These are phyloP conservation scores for Filobasidium wieringae DNA, from an alignment of 768 basidiomycete species.

Conservation along the genomic window DNA sequence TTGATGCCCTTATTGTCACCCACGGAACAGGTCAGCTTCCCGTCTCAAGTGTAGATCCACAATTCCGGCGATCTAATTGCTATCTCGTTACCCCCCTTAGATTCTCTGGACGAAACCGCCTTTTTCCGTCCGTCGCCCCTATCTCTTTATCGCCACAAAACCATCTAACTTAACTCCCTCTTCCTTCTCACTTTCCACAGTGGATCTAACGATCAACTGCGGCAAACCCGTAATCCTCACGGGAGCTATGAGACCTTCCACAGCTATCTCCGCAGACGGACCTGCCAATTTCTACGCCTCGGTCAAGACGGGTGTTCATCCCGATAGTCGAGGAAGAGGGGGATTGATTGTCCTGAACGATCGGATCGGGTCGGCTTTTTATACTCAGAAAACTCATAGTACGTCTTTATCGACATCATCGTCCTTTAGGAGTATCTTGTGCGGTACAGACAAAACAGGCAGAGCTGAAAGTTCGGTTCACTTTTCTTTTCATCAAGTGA, in stretches of 20 bases:
- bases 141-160: neutral
- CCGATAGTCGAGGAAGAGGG: conserved; percentile 18
- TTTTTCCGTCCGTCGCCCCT: conserved; percentile 17
- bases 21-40: conserved; percentile 16
- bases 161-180: neutral
- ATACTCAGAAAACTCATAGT: conserved; percentile 28
- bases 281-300: conserved; percentile 26
- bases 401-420: neutral
- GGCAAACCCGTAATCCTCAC: conserved; percentile 30
- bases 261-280: conserved; percentile 24
- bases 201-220: conserved; percentile 34
- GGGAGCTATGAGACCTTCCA: conserved; percentile 35
- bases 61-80: neutral
- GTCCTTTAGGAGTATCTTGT: neutral
- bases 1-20: conserved; percentile 22
- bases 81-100: neutral
- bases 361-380: conserved; percentile 32
- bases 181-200: neutral
- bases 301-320: conserved; percentile 19
- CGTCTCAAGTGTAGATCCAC: no score
- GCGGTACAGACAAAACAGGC: no score
- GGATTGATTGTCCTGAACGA: conserved; percentile 35
- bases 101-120: conserved; percentile 35
- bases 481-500: neutral
- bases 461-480: no score